Conservation (phyloP, 495 filamentous ascomycete genomes). For the Oidiodendron maius region DNA sequence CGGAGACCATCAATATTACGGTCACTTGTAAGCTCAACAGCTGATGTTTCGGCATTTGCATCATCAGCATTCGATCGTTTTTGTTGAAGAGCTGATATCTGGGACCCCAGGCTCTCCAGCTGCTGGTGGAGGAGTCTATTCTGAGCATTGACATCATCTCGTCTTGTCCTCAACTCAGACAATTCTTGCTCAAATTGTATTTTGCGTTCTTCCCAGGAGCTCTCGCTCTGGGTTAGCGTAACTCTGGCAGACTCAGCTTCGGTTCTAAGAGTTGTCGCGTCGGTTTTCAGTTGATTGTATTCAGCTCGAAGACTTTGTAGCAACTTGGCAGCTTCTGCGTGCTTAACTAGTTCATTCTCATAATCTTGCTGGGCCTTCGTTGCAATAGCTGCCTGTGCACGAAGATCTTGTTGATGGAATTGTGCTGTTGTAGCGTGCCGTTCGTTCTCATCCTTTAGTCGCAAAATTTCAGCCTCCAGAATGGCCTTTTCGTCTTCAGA, state of each 20-base stretch:
- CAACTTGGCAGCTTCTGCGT: slow-evolving; percentile 83
- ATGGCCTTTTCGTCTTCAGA: slow-evolving; percentile 73
- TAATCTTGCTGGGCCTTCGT: slow-evolving; percentile 91
- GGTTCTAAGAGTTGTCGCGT: slow-evolving; percentile 62
- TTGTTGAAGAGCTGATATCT: slow-evolving; percentile 72
- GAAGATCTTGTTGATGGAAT: slow-evolving; percentile 83
- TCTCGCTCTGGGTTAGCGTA: slow-evolving; percentile 71
- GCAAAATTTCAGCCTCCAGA: slow-evolving; percentile 68
- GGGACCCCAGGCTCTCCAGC: slow-evolving; percentile 71
- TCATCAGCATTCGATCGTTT: slow-evolving; percentile 53
- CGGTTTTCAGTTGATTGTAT: slow-evolving; percentile 71
- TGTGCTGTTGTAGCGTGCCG: slow-evolving; percentile 67
- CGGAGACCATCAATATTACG: slow-evolving; percentile 66
- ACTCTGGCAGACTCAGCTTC: slow-evolving; percentile 77
- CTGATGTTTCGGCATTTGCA: slow-evolving; percentile 31
- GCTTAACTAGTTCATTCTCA: slow-evolving; percentile 86
- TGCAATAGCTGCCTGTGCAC: slow-evolving; percentile 89
- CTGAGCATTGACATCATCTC: slow-evolving; percentile 75
- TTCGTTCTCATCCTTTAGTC: slow-evolving; percentile 81
- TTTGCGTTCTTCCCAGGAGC: slow-evolving; percentile 78
- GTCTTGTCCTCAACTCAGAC: slow-evolving; percentile 64
- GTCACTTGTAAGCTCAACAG: slow-evolving; percentile 26
- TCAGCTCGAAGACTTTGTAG: slow-evolving; percentile 73
- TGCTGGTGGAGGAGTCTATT: slow-evolving; percentile 86
- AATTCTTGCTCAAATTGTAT: slow-evolving; percentile 80